Percentiles rank a stretch among this genome's conserved stretches.
These are phyloP conservation scores for Arachnomyces sp. DNA, from an alignment of 2,329 filamentous ascomycete genomes.

Conservation along the genomic window DNA sequence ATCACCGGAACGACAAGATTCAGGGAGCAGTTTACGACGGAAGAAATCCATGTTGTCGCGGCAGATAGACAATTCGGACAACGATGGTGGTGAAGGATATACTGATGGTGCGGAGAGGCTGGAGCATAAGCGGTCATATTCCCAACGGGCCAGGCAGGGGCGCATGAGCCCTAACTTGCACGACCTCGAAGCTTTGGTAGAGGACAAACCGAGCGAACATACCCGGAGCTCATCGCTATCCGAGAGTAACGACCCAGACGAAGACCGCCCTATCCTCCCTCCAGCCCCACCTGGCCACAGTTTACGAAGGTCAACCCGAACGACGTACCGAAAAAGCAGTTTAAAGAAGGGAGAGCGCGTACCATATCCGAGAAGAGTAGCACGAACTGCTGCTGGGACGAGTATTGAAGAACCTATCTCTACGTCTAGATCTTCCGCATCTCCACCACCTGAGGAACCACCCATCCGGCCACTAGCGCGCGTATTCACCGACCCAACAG, in stretches of 20 bases:
- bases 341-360: constrained; percentile 68
- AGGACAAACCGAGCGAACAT: constrained; percentile 41
- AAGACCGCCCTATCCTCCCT: constrained; percentile 81
- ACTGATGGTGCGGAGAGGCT: constrained; percentile 75
- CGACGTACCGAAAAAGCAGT: constrained; percentile 84
- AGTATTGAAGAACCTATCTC: no score
- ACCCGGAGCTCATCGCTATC: no score
- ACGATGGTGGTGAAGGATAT: constrained; percentile 54
- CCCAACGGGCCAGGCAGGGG: constrained; percentile 42
- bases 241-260: constrained; percentile 24
- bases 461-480: constrained; percentile 26
- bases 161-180: constrained; percentile 56
- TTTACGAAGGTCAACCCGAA: constrained; percentile 80
- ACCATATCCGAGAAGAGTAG: constrained; percentile 65
- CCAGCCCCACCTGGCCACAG: constrained; percentile 65
- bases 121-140: constrained; percentile 61
- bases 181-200: constrained; percentile 71
- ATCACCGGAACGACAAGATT: constrained; percentile 50
- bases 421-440: constrained; percentile 31
- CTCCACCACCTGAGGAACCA: constrained; percentile 26
- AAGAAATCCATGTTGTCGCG: constrained; percentile 95
- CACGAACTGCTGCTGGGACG: constrained; percentile 29
- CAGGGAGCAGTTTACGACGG: constrained; percentile 56
- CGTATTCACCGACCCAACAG: constrained; percentile 28
- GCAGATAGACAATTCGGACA: constrained; percentile 69